Conservation (phyloP, 176 grass and related monocot species). For the Thalia dealbata region DNA sequence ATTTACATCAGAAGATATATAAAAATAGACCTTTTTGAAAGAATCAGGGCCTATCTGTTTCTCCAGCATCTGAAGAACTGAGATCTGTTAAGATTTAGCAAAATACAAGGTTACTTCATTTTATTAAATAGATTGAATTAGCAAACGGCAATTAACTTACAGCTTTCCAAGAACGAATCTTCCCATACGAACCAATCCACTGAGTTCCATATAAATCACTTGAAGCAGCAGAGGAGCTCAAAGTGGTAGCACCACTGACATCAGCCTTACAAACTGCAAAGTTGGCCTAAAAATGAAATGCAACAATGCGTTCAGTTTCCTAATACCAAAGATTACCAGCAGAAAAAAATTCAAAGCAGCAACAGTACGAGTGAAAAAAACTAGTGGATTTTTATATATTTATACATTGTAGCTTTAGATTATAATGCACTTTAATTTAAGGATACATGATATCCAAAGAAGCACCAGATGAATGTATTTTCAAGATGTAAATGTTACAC, state of each 20-base stretch:
- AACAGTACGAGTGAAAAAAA: too few species aligned
- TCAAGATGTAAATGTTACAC: too few species aligned
- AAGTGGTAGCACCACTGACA: conserved; percentile 65
- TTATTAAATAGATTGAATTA: conserved; percentile 3
- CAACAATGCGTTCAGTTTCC: neutral
- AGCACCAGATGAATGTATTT: too few species aligned
- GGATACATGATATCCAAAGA: too few species aligned
- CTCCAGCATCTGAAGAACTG: conserved; percentile 97
- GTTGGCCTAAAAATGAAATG: conserved; percentile 46
- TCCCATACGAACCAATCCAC: conserved; percentile 80
- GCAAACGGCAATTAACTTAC: conserved; percentile 40
- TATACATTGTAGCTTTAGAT: too few species aligned
- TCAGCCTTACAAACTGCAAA: conserved; percentile 77
- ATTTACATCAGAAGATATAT: conserved; percentile 7
- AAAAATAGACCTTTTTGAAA: conserved; percentile 58
- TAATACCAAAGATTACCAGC: neutral
- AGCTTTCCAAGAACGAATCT: conserved; percentile 90
- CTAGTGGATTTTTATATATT: too few species aligned
- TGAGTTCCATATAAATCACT: conserved; percentile 93
- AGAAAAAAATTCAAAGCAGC: neutral
- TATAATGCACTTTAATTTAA: too few species aligned
- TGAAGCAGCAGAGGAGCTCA: conserved; percentile 74
- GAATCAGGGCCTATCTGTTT: conserved; percentile 96
- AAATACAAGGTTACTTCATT: conserved; percentile 15
- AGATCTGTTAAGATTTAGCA: conserved; percentile 45